Evolutionary conservation across 108 stramenopile species (phyloP), one percentile per base, ranked within the genome.

Genomic region (Nitzschia sp.): DNA sequence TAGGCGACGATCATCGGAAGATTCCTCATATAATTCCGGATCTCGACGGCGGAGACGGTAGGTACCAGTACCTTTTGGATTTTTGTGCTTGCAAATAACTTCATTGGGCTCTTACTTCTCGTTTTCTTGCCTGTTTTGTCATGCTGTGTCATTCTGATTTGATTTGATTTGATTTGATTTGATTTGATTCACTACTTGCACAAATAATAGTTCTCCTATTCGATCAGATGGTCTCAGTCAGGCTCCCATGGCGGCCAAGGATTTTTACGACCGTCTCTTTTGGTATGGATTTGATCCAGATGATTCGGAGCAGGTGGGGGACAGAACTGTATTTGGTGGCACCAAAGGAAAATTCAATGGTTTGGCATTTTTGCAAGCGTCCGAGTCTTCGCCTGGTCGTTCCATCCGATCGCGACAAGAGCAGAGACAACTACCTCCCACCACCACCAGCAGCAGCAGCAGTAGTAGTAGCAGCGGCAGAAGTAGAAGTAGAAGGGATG

Each of bases 261-360:
- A 87, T 26, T 79, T 93, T 54, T 93, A 93, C 76, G 80, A 90
- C 57, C 79, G 80, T 60, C 58, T 93, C 33, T 93, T 93, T 71
- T 93, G 80, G 81, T 80, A 77, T 63, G 86, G 82, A 45, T 61
- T 77, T 41, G 72, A 82, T 61, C 46, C 32, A n/a, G 80, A 78
- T 53, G 85, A 68, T 13, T 44, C 73, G 15, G 75, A 71, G 53
- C 66, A 68, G 23, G 73, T 59, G 25, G 80, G 83, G 11, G 88
- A 93, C 58, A 84, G 84, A 28, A 90, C 87, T 41, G 82, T 90
- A 65, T 93, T 93, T 71, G 91, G 91, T 19, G 91, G 88, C 3
- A 90, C 91, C 44, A 80, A 84, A 28, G 92, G 92, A 2, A 93
- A 89, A 58, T 93, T 93, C 62, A 87, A 90, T 65, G 92, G 85